These are phyloP conservation scores for Candida sp. DNA, from an alignment of 1,139 yeast species.

Conservation along the genomic window DNA sequence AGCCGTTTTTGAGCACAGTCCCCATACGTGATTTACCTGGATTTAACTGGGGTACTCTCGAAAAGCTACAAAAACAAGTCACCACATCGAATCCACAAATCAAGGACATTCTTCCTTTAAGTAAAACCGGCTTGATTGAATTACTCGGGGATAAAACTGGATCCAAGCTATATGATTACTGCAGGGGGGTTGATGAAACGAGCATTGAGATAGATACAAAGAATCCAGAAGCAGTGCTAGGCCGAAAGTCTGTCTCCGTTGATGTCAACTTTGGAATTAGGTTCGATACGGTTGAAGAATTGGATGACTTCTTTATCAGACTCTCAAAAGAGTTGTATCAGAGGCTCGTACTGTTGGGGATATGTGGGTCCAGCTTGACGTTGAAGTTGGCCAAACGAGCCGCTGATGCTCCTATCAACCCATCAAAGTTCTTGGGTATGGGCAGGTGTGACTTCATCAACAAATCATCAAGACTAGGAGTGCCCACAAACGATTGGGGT, in stretches of 20 bases:
- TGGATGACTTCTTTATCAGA: slow-evolving; percentile 63
- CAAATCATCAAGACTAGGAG: slow-evolving; percentile 64
- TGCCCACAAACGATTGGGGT: slow-evolving; percentile 66
- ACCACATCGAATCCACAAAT: slow-evolving; percentile 16
- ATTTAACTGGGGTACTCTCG: slow-evolving; percentile 61
- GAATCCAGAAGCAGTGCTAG: slow-evolving; percentile 46
- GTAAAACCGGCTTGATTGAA: slow-evolving; percentile 38
- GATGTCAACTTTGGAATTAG: slow-evolving; percentile 95
- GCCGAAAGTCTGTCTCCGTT: slow-evolving; percentile 80
- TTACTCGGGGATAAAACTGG: slow-evolving; percentile 78
- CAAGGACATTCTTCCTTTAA: slow-evolving; percentile 40
- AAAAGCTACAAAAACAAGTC: slow-evolving; percentile 15
- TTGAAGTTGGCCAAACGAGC: slow-evolving; percentile 71
- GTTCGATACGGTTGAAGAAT: slow-evolving; percentile 61
- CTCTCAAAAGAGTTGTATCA: slow-evolving; percentile 62
- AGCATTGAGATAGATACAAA: slow-evolving; percentile 52
- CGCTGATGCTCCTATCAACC: slow-evolving; percentile 67
- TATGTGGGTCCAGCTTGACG: slow-evolving; percentile 61
- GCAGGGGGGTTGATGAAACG: slow-evolving; percentile 72
- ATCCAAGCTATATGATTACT: slow-evolving; percentile 56
- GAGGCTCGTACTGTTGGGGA: slow-evolving; percentile 51
- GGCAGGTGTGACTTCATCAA: slow-evolving; percentile 74
- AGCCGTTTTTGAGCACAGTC: slow-evolving; percentile 45
- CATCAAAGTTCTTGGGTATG: slow-evolving; percentile 84
- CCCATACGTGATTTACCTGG: slow-evolving; percentile 77